Evolutionary conservation across 2,329 filamentous ascomycete species (phyloP).

Genomic region (Alternaria burnsii): DNA sequence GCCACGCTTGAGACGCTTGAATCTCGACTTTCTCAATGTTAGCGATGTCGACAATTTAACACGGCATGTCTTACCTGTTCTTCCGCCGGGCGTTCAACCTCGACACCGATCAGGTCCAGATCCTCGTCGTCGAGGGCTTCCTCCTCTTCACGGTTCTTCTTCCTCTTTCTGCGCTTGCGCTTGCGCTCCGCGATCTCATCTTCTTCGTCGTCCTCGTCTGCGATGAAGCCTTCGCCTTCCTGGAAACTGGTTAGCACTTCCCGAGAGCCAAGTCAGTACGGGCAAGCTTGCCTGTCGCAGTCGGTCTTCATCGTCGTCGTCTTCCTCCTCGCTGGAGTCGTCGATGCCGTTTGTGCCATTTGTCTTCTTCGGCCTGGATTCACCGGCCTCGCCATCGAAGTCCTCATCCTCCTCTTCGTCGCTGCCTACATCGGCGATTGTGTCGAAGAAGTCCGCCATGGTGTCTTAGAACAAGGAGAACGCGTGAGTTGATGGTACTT

Average conservation of each 20-base stretch:
- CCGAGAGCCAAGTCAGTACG: neutral
- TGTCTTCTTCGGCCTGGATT: constrained; percentile 31
- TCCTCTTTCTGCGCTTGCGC: constrained; percentile 76
- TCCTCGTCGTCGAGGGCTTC: constrained; percentile 92
- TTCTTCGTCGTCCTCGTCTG: constrained; percentile 86
- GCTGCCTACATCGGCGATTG: constrained; percentile 84
- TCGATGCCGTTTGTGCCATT: constrained; percentile 45
- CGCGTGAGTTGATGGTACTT: constrained; percentile 28
- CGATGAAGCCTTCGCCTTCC: constrained; percentile 95
- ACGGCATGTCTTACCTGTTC: constrained; percentile 66
- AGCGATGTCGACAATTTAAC: constrained; percentile 20
- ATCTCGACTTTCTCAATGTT: constrained; percentile 72
- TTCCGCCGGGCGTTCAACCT: constrained; percentile 71
- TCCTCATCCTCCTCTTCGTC: constrained; percentile 51
- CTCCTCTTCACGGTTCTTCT: constrained; percentile 80
- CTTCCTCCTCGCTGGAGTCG: constrained; percentile 53
- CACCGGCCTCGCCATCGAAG: constrained; percentile 42
- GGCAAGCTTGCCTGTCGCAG: constrained; percentile 39
- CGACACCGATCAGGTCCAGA: constrained; percentile 90
- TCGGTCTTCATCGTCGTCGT: constrained; percentile 51
- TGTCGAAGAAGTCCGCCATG: constrained; percentile 73
- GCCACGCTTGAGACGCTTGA: constrained; percentile 95
- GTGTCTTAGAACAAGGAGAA: constrained; percentile 38
- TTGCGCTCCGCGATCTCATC: constrained; percentile 66
- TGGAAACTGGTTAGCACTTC: constrained; percentile 51